A percentile compares a stretch with the other conserved stretches of the same genome.
Evolutionary conservation across 345 rosid genomes (phyloP).

Genomic region (Brassica juncea): DNA sequence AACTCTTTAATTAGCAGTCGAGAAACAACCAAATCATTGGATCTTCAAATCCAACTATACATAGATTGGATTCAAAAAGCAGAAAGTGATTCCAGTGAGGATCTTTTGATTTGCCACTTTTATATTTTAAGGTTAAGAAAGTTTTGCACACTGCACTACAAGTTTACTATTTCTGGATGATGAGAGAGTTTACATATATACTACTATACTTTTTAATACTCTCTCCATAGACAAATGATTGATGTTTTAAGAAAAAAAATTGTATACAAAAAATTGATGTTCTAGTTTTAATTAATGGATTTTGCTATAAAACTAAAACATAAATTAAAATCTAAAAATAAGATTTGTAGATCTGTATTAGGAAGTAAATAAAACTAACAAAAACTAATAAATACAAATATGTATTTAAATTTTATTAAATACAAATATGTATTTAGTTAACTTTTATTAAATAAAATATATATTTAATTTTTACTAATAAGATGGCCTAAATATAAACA

Average conservation of each 20-base stretch:
- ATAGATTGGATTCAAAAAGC: constrained; percentile 21
- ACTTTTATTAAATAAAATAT: too few species aligned
- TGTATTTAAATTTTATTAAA: too few species aligned
- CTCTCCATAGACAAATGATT: too few species aligned
- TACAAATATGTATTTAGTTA: too few species aligned
- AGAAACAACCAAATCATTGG: constrained; percentile 28
- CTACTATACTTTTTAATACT: neutral
- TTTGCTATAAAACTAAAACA: too few species aligned
- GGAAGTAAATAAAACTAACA: too few species aligned
- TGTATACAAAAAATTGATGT: too few species aligned
- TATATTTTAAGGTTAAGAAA: constrained; percentile 16
- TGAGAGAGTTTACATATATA: constrained; percentile 4
- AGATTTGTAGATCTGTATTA: too few species aligned
- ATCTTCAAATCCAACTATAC: constrained; percentile 23
- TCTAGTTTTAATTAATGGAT: too few species aligned
- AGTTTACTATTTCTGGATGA: constrained; percentile 17
- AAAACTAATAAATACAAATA: too few species aligned
- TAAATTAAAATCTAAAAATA: too few species aligned
- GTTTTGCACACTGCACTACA: constrained; percentile 15
- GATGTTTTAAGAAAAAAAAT: too few species aligned
- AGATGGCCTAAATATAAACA: neutral
- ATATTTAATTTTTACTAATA: neutral
- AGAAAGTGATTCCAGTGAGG: constrained; percentile 11
- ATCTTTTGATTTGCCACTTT: constrained; percentile 23
- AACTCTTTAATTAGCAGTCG: constrained; percentile 2